Evolutionary conservation across 1,139 yeast genomes (phyloP).

Genomic region (Saccharomycopsis crataegensis): DNA sequence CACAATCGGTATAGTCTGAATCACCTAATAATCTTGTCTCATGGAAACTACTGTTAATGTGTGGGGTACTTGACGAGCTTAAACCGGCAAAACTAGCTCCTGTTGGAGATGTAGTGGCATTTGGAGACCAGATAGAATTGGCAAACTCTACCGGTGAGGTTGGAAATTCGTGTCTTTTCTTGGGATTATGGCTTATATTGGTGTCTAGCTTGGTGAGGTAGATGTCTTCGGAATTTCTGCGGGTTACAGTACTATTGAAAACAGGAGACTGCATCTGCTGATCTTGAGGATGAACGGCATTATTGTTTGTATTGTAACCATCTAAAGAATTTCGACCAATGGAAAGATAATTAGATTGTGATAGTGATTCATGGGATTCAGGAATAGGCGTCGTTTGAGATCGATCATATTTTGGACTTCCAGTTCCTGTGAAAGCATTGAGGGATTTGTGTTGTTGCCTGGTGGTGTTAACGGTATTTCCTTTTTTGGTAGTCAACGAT

Average conservation of each 20-base stretch:
- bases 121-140: neutral
- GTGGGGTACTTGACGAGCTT: neutral
- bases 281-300: neutral
- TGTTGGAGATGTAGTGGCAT: neutral
- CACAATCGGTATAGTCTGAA: neutral
- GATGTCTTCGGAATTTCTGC: too few relatives aligned
- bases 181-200: neutral
- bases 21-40: neutral
- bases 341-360: neutral
- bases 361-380: too few relatives aligned
- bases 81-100: neutral
- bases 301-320: neutral
- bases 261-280: neutral
- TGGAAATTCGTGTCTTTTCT: neutral
- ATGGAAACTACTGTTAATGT: neutral
- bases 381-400: too few relatives aligned
- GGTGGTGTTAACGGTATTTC: neutral
- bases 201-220: too few relatives aligned
- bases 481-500: neutral
- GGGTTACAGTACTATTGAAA: too few relatives aligned
- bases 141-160: neutral
- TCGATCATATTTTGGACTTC: neutral
- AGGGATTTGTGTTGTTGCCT: neutral
- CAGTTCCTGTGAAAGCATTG: neutral
- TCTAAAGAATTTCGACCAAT: neutral